A percentile compares a stretch with the other conserved stretches of the same genome.
Conservation (phyloP, 179 eudicot genomes). For the Vitellaria paradoxa region DNA sequence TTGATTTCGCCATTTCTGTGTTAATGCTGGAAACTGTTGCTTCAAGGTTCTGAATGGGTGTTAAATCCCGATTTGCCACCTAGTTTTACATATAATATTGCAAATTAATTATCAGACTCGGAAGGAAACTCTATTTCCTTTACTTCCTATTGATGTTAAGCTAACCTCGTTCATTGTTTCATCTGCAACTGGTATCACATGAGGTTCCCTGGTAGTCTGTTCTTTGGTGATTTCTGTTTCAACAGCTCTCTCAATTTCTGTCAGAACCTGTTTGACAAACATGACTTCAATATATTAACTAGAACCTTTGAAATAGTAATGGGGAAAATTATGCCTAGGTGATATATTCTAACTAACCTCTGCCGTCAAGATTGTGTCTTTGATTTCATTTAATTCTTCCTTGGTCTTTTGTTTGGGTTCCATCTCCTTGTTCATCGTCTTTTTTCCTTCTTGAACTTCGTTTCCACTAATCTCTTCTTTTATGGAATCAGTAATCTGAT, state of each 20-base stretch:
- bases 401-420: neutral
- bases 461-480: neutral
- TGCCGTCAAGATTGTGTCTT: conserved; percentile 4
- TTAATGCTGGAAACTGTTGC: neutral
- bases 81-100: conserved; percentile 4
- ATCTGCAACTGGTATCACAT: neutral
- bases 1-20: conserved; percentile 3
- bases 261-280: conserved; percentile 13
- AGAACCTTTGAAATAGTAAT: neutral
- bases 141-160: neutral
- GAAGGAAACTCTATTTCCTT: neutral
- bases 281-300: neutral
- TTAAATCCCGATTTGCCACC: conserved; percentile 5
- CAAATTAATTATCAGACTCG: neutral
- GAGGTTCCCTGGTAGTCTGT: conserved; percentile 7
- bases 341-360: neutral
- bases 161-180: neutral
- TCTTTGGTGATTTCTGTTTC: conserved; percentile 15
- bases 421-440: neutral
- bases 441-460: neutral
- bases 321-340: neutral
- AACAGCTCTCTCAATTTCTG: neutral
- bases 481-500: neutral
- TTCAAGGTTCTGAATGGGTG: conserved; percentile 8
- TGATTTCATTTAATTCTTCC: neutral